A percentile compares a stretch with the other conserved stretches of the same genome.
Evolutionary conservation across 352 stramenopile genomes (phyloP).

Genomic region (Globisporangium carolinianum): DNA sequence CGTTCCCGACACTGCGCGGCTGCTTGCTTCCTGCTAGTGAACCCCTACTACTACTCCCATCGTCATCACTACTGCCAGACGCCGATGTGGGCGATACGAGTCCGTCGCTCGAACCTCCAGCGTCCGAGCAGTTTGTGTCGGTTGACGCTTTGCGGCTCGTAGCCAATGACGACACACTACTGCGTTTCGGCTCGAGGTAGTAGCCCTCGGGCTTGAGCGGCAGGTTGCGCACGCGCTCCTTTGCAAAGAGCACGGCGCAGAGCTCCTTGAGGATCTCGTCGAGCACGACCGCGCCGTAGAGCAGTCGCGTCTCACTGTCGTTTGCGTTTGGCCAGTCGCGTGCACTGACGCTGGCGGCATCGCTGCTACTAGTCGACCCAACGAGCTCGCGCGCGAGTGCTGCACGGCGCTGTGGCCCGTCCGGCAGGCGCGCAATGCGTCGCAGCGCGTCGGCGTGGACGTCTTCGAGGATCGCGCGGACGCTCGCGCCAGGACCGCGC

Average conservation of each 20-base stretch:
- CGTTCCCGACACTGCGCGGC: constrained; percentile 35
- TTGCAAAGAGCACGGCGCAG: constrained; percentile 72
- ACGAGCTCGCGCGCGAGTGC: constrained; percentile 62
- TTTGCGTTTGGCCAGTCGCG: constrained; percentile 16
- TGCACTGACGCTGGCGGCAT: constrained; percentile 26
- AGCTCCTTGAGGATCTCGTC: constrained; percentile 85
- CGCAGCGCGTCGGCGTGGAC: constrained; percentile 61
- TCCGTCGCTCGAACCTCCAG: constrained; percentile 8
- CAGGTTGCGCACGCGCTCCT: constrained; percentile 61
- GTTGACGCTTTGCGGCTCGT: constrained; percentile 16
- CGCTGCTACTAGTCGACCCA: constrained; percentile 50
- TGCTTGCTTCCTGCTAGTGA: constrained; percentile 16
- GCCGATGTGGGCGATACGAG: constrained; percentile 5
- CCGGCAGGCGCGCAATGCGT: constrained; percentile 51
- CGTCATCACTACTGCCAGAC: too few species aligned
- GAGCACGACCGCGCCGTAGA: constrained; percentile 74
- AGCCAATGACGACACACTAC: constrained; percentile 10
- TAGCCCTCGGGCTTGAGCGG: constrained; percentile 78
- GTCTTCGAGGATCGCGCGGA: constrained; percentile 78
- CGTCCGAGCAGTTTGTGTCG: constrained; percentile 37
- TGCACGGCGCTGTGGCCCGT: constrained; percentile 32
- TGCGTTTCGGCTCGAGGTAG: constrained; percentile 69
- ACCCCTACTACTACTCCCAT: too few species aligned
- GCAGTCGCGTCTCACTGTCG: constrained; percentile 51
- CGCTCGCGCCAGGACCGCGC: constrained; percentile 30